phyloP scores from a whole-genome alignment of 495 filamentous ascomycete species.

The Lentithecium fluviatile region DNA sequence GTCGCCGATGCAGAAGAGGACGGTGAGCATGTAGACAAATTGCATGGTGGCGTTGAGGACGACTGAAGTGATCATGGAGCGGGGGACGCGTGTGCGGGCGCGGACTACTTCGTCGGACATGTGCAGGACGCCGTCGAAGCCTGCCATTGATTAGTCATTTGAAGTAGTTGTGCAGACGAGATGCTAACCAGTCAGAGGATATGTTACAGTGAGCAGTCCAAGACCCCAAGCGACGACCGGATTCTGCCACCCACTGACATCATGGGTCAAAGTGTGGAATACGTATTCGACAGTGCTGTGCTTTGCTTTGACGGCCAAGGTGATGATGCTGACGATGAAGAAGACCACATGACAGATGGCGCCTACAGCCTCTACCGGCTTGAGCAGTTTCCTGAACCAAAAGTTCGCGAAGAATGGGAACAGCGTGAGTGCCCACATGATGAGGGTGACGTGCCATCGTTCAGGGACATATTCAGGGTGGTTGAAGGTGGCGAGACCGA shows the following conservation, averaged over 20 bases:
- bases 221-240: conserved; percentile 25
- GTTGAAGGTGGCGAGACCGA: conserved; percentile 29
- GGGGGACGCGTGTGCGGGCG: conserved; percentile 23
- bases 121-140: conserved; percentile 35
- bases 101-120: conserved; percentile 36
- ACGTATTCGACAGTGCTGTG: conserved; percentile 26
- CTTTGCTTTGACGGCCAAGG: conserved; percentile 22
- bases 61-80: conserved; percentile 32
- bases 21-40: conserved; percentile 31
- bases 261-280: conserved; percentile 23
- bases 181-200: conserved; percentile 26
- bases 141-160: conserved; percentile 5
- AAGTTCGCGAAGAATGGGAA: conserved; percentile 27
- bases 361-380: conserved; percentile 29
- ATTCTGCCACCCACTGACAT: conserved; percentile 32
- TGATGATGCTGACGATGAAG: conserved; percentile 33
- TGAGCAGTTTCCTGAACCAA: conserved; percentile 33
- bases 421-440: conserved; percentile 33
- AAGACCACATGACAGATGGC: conserved; percentile 31
- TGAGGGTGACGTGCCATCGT: conserved; percentile 31
- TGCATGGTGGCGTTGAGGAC: conserved; percentile 32
- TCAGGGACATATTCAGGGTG: conserved; percentile 26
- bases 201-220: conserved; percentile 24
- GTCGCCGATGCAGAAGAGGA: conserved; percentile 37
- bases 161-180: neutral